Evolutionary conservation across 176 grass and related monocot genomes (phyloP), one percentile per base, ranked within the genome.

Genomic region (Chrysopogon serrulatus): DNA sequence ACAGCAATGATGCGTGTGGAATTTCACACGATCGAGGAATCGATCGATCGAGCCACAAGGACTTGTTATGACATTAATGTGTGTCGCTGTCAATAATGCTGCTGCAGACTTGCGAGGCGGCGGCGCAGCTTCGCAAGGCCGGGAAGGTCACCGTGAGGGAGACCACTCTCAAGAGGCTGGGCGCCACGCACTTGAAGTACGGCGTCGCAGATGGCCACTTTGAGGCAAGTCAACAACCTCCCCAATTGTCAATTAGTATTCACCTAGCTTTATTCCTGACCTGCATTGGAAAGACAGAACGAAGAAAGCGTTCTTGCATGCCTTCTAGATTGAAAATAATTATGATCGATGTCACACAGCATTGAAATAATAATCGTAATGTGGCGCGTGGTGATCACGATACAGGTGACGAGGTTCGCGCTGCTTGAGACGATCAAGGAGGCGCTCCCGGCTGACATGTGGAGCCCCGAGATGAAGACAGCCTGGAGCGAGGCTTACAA

Each of bases 81-180:
- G 2, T 47, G 21, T 75, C 13, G 18, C 7, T 1, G 2, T 54
- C 49, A 23, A 54, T 56, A 23, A 54, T 56, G 53, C 53, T 37
- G 16, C 5, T 14, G 76, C 84, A 98, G 96, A 98, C 93, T 17
- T 96, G 93, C 5, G 96, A 98, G 83, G 89, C 96, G 1, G 96
- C 93, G 3, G 93, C 86, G 39, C 93, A 96, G 72, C 86, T 99
- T 43, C 89, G 91, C 67, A 99, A 96, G 87, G 66, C 93, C 35
- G 96, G 96, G 8, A 92, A 89, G 87, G 67, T 94, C 51, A 98
- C 91, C 10, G 89, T 98, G 34, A 92, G 93, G 64, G 96, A 98
- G 62, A 96, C 91, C 35, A 95, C 93, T 10, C 89, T 98, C 4
- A 95, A 92, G 89, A 90, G 83, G 93, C 67, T 98, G 21, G 93